Percentiles rank a stretch among this genome's conserved stretches.
These are phyloP conservation scores for Rhodamnia rubescens DNA, from an alignment of 345 rosid species.

Conservation along the genomic window DNA sequence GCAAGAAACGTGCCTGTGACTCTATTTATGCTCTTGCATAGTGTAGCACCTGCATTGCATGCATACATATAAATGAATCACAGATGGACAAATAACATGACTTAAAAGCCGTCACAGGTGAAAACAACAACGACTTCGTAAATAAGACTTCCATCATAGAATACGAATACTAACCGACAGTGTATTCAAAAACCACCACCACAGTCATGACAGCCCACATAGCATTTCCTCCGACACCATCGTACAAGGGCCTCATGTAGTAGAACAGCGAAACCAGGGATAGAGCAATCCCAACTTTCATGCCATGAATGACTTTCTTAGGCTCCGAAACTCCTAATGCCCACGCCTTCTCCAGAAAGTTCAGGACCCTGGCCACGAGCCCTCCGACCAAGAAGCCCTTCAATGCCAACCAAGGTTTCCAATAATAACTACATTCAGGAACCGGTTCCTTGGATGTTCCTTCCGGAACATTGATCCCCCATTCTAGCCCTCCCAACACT, in stretches of 20 bases:
- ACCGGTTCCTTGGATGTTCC: constrained; percentile 22
- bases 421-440: not conserved
- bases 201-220: constrained; percentile 83
- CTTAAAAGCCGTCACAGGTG: not conserved
- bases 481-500: constrained; percentile 31
- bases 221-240: constrained; percentile 53
- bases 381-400: constrained; percentile 12
- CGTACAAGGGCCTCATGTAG: constrained; percentile 61
- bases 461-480: constrained; percentile 40
- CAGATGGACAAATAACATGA: not conserved
- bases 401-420: constrained; percentile 6
- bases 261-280: constrained; percentile 56
- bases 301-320: constrained; percentile 45
- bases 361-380: constrained; percentile 8
- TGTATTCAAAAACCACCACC: constrained; percentile 60
- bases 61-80: not conserved
- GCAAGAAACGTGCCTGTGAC: constrained; percentile 50
- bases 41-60: constrained; percentile 69
- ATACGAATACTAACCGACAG: constrained; percentile 32
- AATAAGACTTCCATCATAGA: not conserved
- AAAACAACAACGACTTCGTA: not conserved
- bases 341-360: constrained; percentile 40
- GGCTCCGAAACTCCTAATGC: constrained; percentile 53
- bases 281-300: constrained; percentile 67
- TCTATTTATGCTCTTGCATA: constrained; percentile 54